Evolutionary conservation across 805 yeast genomes (phyloP), one percentile per base, ranked within the genome.

Genomic region (Barnettozyma populi): DNA sequence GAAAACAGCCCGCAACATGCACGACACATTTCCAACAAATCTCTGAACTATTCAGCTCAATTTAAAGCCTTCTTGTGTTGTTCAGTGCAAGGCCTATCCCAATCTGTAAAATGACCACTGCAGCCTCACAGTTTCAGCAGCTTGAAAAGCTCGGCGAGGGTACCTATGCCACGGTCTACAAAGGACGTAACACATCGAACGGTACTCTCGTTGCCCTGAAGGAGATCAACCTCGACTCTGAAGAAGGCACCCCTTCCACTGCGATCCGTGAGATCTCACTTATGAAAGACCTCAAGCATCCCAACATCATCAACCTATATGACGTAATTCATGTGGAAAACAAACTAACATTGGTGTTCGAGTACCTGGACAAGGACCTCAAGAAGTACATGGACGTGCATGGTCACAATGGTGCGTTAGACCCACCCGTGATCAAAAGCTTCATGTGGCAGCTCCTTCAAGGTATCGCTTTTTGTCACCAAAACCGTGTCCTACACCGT

Each of bases 131-230:
- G 65, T 59, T 59, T 48, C 63, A 59, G 34, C 63, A 57, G 49
- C 77, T 87, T 47, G 96, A 89, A 65, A 88, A 88, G 70, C 76
- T 88, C 35, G 96, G 96, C 36, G 96, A 88, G 69, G 96, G 96
- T 43, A 88, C 99, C 1, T 94, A 94, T 69, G 99, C 99, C 59
- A 95, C 97, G n/a, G 99, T 94, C 31, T 94, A 92, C 72, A 94
- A 92, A 61, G 99, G 86, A 36, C 79, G 89, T 62, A 94, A 87
- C 65, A 79, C 87, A 52, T 80, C 83, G 59, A 84, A 90, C 25
- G 97, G 90, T 44, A 90, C 87, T 47, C 74, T 90, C 18, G 99
- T 94, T 18, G 99, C 99, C 0, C 73, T 94, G 59, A 94, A 94
- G 65, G 98, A 94, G 65, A 94, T 94, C 69, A 86, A 86, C 59